These are phyloP conservation scores for Colletotrichum somersetense DNA, from an alignment of 2,329 filamentous ascomycete genomes.

Conservation along the genomic window DNA sequence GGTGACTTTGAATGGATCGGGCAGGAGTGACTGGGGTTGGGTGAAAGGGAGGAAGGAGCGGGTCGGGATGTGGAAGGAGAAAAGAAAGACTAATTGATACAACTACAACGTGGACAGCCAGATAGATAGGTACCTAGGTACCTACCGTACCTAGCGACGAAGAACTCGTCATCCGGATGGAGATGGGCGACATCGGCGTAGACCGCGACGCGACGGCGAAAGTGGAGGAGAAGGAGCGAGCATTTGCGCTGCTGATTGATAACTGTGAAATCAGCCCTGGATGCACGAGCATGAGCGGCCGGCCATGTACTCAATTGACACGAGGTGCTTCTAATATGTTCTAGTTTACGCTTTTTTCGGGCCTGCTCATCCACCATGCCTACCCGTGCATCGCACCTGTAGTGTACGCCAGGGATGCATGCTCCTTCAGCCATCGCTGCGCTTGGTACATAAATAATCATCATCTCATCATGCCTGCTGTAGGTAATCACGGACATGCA, in stretches of 20 bases:
- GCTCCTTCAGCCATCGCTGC: constrained; percentile 19
- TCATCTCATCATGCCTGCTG: not conserved
- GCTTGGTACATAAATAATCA: not conserved
- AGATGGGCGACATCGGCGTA: constrained; percentile 21
- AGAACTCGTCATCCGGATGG: constrained; percentile 8
- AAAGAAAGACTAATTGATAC: constrained; percentile 16
- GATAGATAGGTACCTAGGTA: no score
- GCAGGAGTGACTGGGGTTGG: constrained; percentile 2
- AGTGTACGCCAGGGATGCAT: not conserved
- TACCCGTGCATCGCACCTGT: not conserved
- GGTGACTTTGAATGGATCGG: constrained; percentile 12
- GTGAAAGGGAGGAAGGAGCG: constrained; percentile 16
- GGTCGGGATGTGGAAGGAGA: constrained; percentile 36
- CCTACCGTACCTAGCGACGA: not conserved
- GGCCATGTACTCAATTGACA: not conserved
- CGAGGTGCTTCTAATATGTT: constrained; percentile 5
- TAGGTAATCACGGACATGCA: not conserved
- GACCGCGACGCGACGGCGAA: not conserved
- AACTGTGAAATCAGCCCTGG: constrained; percentile 24
- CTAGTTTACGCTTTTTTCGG: not conserved
- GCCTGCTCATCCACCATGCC: not conserved
- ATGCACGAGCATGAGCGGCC: not conserved
- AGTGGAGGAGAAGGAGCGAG: not conserved
- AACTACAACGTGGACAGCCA: no score
- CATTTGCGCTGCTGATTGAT: constrained; percentile 30